These are phyloP conservation scores for Saccharomyces hybrid DNA, from an alignment of 1,139 yeast species.

Conservation along the genomic window DNA sequence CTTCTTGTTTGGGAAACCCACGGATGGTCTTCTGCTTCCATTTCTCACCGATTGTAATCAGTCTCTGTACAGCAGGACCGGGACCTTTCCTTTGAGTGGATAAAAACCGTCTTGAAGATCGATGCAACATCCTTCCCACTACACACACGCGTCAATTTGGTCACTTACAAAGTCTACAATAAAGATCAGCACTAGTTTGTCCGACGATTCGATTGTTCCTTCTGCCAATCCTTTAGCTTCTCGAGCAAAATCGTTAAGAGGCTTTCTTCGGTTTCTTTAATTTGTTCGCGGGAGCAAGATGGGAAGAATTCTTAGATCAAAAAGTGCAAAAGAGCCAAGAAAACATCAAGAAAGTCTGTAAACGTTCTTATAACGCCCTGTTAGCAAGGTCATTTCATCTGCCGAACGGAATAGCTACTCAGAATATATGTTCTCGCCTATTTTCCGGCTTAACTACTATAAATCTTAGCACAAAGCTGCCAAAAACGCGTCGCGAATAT, in stretches of 20 bases:
- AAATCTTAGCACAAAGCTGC: background rate
- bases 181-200: background rate
- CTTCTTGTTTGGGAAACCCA: constrained; percentile 10
- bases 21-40: constrained; percentile 24
- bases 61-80: background rate
- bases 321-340: background rate
- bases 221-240: background rate
- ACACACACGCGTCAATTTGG: background rate
- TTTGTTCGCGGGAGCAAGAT: background rate
- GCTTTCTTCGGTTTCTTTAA: background rate
- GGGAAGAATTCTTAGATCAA: background rate
- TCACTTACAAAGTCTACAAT: background rate
- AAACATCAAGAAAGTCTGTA: background rate
- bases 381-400: background rate
- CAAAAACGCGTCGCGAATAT: constrained; percentile 1
- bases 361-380: background rate
- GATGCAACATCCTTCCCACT: background rate
- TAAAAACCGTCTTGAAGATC: background rate
- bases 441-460: background rate
- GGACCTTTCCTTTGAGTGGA: background rate
- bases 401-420: background rate
- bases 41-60: constrained; percentile 22
- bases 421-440: background rate
- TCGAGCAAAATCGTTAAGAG: background rate
- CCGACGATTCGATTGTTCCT: background rate